Percentiles rank a stretch among this genome's conserved stretches.
Evolutionary conservation across 164 flowering plant genomes (phyloP).

Genomic region (Sextonia rubra): DNA sequence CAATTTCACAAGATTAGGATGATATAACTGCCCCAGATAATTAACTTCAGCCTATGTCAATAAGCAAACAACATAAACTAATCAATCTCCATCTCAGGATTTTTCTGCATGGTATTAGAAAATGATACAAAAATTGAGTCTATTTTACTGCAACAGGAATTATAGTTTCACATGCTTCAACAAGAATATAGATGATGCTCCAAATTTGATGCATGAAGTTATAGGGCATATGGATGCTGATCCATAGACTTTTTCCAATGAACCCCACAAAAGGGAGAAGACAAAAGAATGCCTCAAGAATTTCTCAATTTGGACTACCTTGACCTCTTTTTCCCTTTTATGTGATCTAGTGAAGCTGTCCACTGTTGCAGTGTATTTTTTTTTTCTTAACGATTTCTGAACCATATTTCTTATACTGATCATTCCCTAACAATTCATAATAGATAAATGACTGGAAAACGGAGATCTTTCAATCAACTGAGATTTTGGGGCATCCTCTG

Average conservation of each 20-base stretch:
- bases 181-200: neutral
- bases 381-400: too few relatives aligned
- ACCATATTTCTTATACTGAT: too few relatives aligned
- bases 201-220: neutral
- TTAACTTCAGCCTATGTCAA: conserved; percentile 64
- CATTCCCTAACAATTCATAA: too few relatives aligned
- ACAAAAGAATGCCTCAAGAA: neutral
- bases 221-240: too few relatives aligned
- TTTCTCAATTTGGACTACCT: neutral
- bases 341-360: too few relatives aligned
- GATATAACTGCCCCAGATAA: conserved; percentile 70
- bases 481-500: too few relatives aligned
- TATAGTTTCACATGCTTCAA: neutral
- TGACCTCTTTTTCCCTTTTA: neutral
- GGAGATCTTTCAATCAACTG: too few relatives aligned
- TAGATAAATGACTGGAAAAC: too few relatives aligned
- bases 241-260: neutral
- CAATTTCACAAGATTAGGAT: conserved; percentile 77
- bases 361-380: too few relatives aligned
- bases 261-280: neutral
- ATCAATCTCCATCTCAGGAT: neutral
- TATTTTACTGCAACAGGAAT: neutral
- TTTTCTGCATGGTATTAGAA: too few relatives aligned
- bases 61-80: neutral
- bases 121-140: too few relatives aligned